These are phyloP conservation scores for Rhizomucor miehei DNA, from an alignment of 371 early-diverging fungal species.

Conservation along the genomic window DNA sequence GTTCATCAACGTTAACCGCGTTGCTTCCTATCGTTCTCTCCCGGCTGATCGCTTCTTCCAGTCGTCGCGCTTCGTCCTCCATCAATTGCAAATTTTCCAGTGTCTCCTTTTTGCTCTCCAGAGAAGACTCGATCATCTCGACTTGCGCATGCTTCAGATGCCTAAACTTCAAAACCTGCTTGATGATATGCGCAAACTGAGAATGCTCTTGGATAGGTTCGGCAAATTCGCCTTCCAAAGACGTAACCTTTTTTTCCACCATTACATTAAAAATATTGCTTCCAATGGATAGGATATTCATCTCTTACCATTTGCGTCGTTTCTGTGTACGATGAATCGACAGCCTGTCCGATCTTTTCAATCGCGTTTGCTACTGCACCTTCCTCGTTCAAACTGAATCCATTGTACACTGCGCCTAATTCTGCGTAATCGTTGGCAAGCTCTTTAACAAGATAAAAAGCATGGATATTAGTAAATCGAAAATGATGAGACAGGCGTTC, in stretches of 20 bases:
- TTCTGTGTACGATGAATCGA: conserved; percentile 79
- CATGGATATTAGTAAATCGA: not conserved
- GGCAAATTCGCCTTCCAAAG: conserved; percentile 75
- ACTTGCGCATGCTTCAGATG: conserved; percentile 85
- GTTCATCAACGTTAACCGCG: conserved; percentile 27
- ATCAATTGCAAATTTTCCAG: conserved; percentile 70
- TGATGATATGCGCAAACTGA: conserved; percentile 84
- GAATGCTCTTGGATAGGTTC: conserved; percentile 88
- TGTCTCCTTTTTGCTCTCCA: conserved; percentile 66
- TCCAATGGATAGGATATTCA: not conserved
- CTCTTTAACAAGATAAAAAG: conserved; percentile 15
- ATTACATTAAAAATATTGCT: not conserved
- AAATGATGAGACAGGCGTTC: too few species aligned
- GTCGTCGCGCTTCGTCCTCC: conserved; percentile 82
- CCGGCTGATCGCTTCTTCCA: conserved; percentile 72
- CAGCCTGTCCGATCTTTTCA: conserved; percentile 88
- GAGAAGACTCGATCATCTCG: conserved; percentile 70
- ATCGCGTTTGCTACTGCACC: conserved; percentile 76
- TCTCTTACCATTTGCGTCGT: conserved; percentile 66
- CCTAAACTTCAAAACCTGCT: conserved; percentile 78
- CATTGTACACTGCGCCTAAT: conserved; percentile 91
- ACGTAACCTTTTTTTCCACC: conserved; percentile 16
- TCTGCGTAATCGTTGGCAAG: conserved; percentile 79
- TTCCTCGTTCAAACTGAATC: conserved; percentile 85
- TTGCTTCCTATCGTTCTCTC: conserved; percentile 35